These are phyloP conservation scores for Solanum etuberosum DNA, from an alignment of 257 asterid genomes.

Conservation along the genomic window DNA sequence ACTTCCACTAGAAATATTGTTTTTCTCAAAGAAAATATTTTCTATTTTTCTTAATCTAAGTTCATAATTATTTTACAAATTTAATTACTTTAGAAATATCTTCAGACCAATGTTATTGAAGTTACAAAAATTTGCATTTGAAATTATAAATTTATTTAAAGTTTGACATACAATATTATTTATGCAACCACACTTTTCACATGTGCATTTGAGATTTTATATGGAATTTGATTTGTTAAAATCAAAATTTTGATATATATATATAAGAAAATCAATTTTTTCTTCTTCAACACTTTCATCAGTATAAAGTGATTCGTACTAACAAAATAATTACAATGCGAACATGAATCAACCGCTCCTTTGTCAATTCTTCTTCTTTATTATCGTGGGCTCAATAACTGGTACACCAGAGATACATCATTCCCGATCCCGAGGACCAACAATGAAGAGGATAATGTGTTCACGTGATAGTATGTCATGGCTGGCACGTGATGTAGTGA, in stretches of 20 bases:
- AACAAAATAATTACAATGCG: background rate
- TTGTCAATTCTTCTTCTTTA: too few species aligned
- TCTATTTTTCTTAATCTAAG: background rate
- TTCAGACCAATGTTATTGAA: background rate
- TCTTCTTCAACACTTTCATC: background rate
- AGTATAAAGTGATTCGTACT: background rate
- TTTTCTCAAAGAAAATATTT: background rate
- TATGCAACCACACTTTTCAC: background rate
- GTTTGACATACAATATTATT: background rate
- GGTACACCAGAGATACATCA: too few species aligned
- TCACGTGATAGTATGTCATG: background rate
- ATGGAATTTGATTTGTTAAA: too few species aligned
- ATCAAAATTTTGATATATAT: too few species aligned
- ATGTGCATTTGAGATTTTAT: background rate
- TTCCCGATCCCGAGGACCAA: too few species aligned
- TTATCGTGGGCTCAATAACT: too few species aligned
- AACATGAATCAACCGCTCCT: too few species aligned
- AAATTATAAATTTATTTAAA: background rate
- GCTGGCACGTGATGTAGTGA: background rate
- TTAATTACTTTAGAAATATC: background rate
- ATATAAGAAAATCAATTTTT: background rate
- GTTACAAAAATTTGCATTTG: background rate
- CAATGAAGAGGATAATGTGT: background rate
- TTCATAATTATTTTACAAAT: background rate
- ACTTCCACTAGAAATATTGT: too few species aligned